A percentile compares a stretch with the other conserved stretches of the same genome.
Evolutionary conservation across 228 moss, liverwort and hornwort genomes (phyloP).

Genomic region (Sphagnum magellanicum): DNA sequence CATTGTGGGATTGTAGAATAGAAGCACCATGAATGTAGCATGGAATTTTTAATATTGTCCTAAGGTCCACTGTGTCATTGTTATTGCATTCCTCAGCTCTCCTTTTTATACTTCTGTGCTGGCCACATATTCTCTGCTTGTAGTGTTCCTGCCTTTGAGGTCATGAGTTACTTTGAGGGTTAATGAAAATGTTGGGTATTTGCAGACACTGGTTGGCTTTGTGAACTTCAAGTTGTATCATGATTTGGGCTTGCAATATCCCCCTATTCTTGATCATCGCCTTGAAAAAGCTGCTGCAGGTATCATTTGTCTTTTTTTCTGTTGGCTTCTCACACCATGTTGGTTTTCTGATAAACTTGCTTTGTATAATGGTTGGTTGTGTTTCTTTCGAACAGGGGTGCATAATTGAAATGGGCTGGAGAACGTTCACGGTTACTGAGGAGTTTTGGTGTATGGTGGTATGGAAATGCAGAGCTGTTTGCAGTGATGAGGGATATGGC

Average conservation of each 20-base stretch:
- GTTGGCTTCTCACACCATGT: background rate
- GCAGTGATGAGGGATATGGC: constrained; percentile 62
- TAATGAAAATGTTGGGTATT: background rate
- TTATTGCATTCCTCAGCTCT: no score
- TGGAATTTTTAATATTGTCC: no score
- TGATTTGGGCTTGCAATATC: constrained; percentile 75
- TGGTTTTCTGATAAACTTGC: background rate
- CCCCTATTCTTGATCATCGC: constrained; percentile 51
- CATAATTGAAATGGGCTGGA: background rate
- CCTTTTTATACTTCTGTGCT: no score
- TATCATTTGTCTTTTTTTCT: background rate
- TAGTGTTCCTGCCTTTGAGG: no score
- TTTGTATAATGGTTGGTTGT: no score
- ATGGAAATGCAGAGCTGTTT: constrained; percentile 29
- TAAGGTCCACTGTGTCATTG: no score
- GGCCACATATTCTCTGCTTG: no score
- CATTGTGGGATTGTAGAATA: background rate
- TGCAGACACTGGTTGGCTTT: constrained; percentile 66
- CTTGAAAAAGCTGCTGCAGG: constrained; percentile 56
- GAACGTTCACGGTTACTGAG: no score
- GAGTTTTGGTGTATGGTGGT: background rate
- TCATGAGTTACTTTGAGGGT: no score
- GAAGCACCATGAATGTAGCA: no score
- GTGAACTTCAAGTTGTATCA: constrained; percentile 99
- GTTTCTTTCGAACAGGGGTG: no score